Conservation (phyloP, 768 basidiomycete species). For the Mycena amicta region DNA sequence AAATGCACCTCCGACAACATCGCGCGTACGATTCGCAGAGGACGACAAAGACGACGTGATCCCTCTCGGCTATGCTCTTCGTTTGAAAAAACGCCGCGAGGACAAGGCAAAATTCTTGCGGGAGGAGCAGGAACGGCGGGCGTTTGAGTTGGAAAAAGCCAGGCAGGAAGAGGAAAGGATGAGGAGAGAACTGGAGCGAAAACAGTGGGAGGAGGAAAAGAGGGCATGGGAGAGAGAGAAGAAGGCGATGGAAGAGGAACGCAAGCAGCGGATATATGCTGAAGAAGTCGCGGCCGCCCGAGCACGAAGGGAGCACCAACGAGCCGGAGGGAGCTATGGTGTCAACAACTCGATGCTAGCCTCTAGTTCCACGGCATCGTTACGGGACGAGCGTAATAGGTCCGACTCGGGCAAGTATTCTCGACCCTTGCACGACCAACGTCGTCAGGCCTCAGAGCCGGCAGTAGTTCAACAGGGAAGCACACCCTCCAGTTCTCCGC, state of each 20-base stretch:
- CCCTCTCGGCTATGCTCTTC: slow-evolving; percentile 70
- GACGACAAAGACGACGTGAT: slow-evolving; percentile 69
- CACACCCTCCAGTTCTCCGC: slow-evolving; percentile 29
- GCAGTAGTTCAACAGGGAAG: slow-evolving; percentile 34
- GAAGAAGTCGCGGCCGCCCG: slow-evolving; percentile 67
- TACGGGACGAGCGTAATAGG: slow-evolving; percentile 48
- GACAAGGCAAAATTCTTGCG: slow-evolving; percentile 70
- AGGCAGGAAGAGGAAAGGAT: slow-evolving; percentile 46
- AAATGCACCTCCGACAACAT: slow-evolving; percentile 35
- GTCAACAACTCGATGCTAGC: slow-evolving; percentile 30
- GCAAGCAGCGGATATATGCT: slow-evolving; percentile 51
- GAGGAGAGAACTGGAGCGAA: slow-evolving; percentile 45
- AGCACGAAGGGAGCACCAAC: slow-evolving; percentile 57
- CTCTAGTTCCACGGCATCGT: slow-evolving; percentile 41
- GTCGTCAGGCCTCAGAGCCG: slow-evolving; percentile 50
- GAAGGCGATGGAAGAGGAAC: slow-evolving; percentile 54
- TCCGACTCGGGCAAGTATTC: slow-evolving; percentile 40
- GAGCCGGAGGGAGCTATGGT: slow-evolving; percentile 46
- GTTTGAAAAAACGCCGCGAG: slow-evolving; percentile 71
- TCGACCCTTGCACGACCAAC: slow-evolving; percentile 41
- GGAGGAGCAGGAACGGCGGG: slow-evolving; percentile 58
- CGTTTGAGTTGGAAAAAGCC: slow-evolving; percentile 46
- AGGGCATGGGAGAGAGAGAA: slow-evolving; percentile 54
- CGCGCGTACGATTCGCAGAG: slow-evolving; percentile 68
- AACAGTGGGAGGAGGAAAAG: slow-evolving; percentile 47